Conservation (phyloP, 768 basidiomycete species). For the Rhodotorula sphaerocarpa region DNA sequence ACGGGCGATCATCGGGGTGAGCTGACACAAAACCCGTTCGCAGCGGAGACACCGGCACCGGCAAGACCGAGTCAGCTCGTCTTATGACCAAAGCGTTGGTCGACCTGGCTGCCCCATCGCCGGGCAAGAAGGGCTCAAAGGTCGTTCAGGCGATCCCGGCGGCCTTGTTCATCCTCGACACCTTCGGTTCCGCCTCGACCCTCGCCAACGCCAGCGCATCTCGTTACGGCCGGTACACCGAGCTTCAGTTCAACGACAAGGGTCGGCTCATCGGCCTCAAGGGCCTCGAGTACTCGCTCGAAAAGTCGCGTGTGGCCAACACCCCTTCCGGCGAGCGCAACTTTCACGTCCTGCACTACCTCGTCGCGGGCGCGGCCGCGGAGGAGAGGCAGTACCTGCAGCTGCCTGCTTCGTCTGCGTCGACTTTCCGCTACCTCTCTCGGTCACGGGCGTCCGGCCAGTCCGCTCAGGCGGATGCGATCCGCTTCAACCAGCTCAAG, state of each 20-base stretch:
- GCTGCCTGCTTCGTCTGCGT: conserved; percentile 55
- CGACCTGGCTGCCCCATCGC: conserved; percentile 76
- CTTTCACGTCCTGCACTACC: conserved; percentile 96
- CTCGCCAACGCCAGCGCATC: conserved; percentile 91
- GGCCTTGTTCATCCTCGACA: conserved; percentile 87
- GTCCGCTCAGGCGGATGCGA: conserved; percentile 60
- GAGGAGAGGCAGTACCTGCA: conserved; percentile 86
- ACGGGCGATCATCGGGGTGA: neutral
- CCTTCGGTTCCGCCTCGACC: conserved; percentile 79
- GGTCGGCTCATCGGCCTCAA: conserved; percentile 83
- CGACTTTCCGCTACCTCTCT: conserved; percentile 68
- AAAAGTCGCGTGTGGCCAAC: conserved; percentile 78
- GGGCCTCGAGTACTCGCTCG: conserved; percentile 92
- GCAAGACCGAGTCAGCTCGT: conserved; percentile 83
- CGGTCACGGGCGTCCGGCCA: conserved; percentile 19
- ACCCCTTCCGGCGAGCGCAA: conserved; percentile 87
- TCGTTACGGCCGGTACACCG: conserved; percentile 94
- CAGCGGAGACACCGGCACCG: conserved; percentile 86
- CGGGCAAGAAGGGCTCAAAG: conserved; percentile 46
- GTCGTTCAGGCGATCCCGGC: conserved; percentile 78
- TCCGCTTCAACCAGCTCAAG: conserved; percentile 87
- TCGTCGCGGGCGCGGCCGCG: conserved; percentile 76
- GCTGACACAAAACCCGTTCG: too few relatives aligned
- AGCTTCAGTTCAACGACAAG: conserved; percentile 89
- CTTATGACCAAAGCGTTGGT: conserved; percentile 85